Evolutionary conservation across 345 rosid genomes (phyloP), one percentile per base, ranked within the genome.

Genomic region (Brassica juncea): DNA sequence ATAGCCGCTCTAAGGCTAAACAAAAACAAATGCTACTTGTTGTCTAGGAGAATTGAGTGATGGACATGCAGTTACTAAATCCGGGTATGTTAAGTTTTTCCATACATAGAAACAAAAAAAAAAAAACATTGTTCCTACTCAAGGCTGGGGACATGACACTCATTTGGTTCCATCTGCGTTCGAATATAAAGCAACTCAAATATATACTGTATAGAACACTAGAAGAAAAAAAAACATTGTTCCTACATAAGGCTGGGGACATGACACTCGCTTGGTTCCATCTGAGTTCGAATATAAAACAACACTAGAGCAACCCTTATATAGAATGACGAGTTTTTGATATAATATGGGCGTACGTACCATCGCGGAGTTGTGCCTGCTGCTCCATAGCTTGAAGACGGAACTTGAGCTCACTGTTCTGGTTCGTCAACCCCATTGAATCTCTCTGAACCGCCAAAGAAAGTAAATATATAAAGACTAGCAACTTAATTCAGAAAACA

Each of bases 361-460:
- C 93, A 74, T 88, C 88, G 52, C 85, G 86, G 65, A 89, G 82
- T 70, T 82, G 87, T 49, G 88, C 89, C 68, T 89, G 88, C 71
- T 89, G 91, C 75, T 86, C 87, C 88, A 87, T 82, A 69, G 91
- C 88, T 81, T 89, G 86, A 72, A 87, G 86, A 61, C 87, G 89
- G 68, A 89, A 87, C 78, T 86, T 86, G 79, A 87, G 78, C 77
- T 89, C 91, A 63, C 79, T 84, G 84, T 89, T 89, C 73, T 84
- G 81, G 70, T 71, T 87, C 30, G 82, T 76, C 37, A 89, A 76
- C 62, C 84, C 85, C 8, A 71, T 68, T 55, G 86, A 80, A 68
- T 89, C 93, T 82, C 87, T 86, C 93, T 89, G 78, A 66, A 68
- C 19, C 5, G 23, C 1, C 8, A 58, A 39, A 19, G 4, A 7